Percentiles rank a stretch among this genome's conserved stretches.
Conservation (phyloP, 2,329 filamentous ascomycete species). For the Cladosporium sp. region DNA sequence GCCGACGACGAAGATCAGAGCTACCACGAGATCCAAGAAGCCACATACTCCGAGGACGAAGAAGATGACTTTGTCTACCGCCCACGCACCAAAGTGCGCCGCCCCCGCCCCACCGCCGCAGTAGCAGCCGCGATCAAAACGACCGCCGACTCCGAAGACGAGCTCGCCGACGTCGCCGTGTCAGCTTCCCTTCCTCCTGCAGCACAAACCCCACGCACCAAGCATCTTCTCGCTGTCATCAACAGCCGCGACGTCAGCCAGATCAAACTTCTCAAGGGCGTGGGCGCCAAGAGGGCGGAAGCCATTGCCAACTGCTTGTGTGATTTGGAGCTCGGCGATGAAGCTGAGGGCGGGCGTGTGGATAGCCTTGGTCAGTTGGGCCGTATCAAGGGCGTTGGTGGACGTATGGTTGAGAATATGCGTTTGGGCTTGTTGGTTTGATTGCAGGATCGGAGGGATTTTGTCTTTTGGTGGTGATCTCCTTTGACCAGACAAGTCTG, state of each 20-base stretch:
- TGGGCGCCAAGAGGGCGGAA: constrained; percentile 68
- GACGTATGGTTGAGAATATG: constrained; percentile 50
- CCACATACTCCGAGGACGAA: constrained; percentile 27
- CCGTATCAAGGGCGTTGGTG: constrained; percentile 45
- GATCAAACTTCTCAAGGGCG: constrained; percentile 65
- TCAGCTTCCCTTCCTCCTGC: constrained; percentile 8
- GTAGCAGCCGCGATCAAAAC: constrained; percentile 15
- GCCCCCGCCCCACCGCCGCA: constrained; percentile 11
- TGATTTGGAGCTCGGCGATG: constrained; percentile 40
- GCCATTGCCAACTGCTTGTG: constrained; percentile 46
- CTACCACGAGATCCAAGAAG: constrained; percentile 50
- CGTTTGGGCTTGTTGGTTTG: constrained; percentile 34
- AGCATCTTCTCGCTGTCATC: constrained; percentile 63
- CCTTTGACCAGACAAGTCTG: not conserved
- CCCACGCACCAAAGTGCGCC: constrained; percentile 36
- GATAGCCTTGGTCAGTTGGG: constrained; percentile 41
- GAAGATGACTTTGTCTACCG: constrained; percentile 36
- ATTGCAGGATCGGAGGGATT: not conserved
- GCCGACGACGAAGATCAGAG: constrained; percentile 49
- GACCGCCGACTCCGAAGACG: constrained; percentile 29
- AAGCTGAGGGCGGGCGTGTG: constrained; percentile 22
- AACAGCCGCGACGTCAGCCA: constrained; percentile 65
- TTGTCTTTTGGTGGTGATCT: not conserved
- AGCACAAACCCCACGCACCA: constrained; percentile 53
- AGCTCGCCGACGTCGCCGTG: constrained; percentile 19